These are phyloP conservation scores for Isabelozyma rhagii DNA, from an alignment of 805 yeast species.

Conservation along the genomic window DNA sequence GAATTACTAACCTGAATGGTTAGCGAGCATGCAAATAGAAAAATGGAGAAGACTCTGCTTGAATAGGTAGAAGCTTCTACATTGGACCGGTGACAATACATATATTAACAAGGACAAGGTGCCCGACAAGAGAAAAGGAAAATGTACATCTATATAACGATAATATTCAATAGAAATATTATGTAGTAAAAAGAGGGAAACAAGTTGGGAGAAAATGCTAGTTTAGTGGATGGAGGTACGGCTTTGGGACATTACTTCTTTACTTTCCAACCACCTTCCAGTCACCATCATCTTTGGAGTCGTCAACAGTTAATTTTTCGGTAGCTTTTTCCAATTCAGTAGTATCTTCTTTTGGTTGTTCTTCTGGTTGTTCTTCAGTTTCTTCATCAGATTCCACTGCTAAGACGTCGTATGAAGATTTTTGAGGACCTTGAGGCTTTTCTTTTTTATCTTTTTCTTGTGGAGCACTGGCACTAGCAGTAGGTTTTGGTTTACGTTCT, in stretches of 20 bases:
- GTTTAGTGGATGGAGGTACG: not conserved
- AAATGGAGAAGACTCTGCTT: no score
- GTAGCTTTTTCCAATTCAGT: slow-evolving; percentile 23
- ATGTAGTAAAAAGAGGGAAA: not conserved
- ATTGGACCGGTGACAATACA: not conserved
- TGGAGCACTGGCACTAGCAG: slow-evolving; percentile 4
- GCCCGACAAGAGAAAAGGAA: not conserved
- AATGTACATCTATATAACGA: not conserved
- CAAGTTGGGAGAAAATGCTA: not conserved
- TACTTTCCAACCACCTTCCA: slow-evolving; percentile 38
- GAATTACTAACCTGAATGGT: no score
- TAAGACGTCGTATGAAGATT: slow-evolving; percentile 32
- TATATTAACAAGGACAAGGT: not conserved
- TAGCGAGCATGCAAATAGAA: no score
- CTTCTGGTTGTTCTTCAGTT: slow-evolving; percentile 10
- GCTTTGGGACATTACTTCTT: slow-evolving; percentile 1
- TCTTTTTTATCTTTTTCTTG: slow-evolving; percentile 20
- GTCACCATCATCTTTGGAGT: slow-evolving; percentile 24
- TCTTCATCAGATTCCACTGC: slow-evolving; percentile 27
- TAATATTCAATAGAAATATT: not conserved
- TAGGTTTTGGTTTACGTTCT: slow-evolving; percentile 9
- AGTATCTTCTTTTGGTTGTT: slow-evolving; percentile 7
- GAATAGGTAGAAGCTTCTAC: no score
- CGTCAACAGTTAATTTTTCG: slow-evolving; percentile 20
- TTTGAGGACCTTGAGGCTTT: slow-evolving; percentile 25